Evolutionary conservation across 176 grass and related monocot genomes (phyloP), one percentile per base, ranked within the genome.

Genomic region (Carex cristatella): DNA sequence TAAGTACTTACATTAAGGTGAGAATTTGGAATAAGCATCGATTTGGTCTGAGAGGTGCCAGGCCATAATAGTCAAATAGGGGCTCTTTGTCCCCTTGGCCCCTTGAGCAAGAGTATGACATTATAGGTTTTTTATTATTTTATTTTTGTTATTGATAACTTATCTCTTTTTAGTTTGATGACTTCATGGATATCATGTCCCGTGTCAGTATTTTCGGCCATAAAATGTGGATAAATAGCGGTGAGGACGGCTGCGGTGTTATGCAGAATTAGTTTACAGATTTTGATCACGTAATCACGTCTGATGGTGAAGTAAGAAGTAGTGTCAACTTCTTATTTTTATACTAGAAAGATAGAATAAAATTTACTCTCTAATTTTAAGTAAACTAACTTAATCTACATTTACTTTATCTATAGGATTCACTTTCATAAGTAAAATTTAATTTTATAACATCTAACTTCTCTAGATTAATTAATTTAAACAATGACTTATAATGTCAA

Each of bases 21-120:
- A 57, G 80, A 83, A 83, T 83, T 83, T 65, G 80, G 80, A 83
- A 66, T 83, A 53, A 83, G 14, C 4, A 49, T 38, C n/a, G 61
- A 2, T 83, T 83, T 83, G 79, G 80, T 83, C 80, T 83, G 80
- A 83, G 46, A 67, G 61, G 46, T 83, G 59, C 42, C 61, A 83
- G 63, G 59, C 81, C 61, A 68, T 10, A 7, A 3, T 23, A 78
- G 55, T 60, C 19, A 55, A 86, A 68, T 81, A 42, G n/a, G 3
- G 46, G 44, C 53, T 19, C 16, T 79, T 33, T 86, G 85, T 79
- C 72, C 71, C 84, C 85, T 37, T 65, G 35, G 23, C 38, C 61
- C 32, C 48, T 51, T 11, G 9, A 51, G 48, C 48, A 51, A 51
- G 1, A 16, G 73, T 8, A 54, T 31, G 46, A 32, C 53, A 58